Conservation (phyloP, 495 filamentous ascomycete genomes). For the Penicillium psychrofluorescens region DNA sequence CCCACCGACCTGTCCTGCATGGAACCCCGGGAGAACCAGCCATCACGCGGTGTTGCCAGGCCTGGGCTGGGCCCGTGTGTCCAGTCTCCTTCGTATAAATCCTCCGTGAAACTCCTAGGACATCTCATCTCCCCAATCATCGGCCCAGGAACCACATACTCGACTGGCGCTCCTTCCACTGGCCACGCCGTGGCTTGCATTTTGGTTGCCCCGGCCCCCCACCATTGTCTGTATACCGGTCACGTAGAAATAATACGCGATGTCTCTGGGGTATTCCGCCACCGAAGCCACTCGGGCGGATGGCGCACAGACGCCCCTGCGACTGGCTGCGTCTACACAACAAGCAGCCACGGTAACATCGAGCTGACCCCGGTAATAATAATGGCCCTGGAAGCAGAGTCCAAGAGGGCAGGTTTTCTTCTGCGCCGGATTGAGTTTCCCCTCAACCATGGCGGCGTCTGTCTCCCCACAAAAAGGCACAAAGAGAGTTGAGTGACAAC, state of each 20-base stretch:
- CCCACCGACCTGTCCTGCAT: conserved; percentile 24
- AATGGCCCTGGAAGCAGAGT: background rate
- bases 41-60: conserved; percentile 9
- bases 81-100: no score
- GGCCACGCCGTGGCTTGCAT: no score
- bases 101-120: no score
- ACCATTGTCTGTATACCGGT: background rate
- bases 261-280: conserved; percentile 5
- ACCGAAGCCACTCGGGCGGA: conserved; percentile 4
- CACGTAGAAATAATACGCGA: background rate
- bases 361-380: background rate
- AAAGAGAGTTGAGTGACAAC: no score
- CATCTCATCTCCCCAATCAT: no score
- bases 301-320: conserved; percentile 8
- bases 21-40: conserved; percentile 24
- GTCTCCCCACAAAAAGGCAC: no score
- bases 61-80: background rate
- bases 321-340: conserved; percentile 12
- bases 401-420: background rate
- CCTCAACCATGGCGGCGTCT: no score
- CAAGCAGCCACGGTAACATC: conserved; percentile 20
- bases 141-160: no score
- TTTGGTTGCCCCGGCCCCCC: no score
- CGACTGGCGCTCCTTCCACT: no score
- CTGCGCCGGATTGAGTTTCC: background rate